Evolutionary conservation across 2,329 filamentous ascomycete genomes (phyloP).

Genomic region (Beauveria caledonica): DNA sequence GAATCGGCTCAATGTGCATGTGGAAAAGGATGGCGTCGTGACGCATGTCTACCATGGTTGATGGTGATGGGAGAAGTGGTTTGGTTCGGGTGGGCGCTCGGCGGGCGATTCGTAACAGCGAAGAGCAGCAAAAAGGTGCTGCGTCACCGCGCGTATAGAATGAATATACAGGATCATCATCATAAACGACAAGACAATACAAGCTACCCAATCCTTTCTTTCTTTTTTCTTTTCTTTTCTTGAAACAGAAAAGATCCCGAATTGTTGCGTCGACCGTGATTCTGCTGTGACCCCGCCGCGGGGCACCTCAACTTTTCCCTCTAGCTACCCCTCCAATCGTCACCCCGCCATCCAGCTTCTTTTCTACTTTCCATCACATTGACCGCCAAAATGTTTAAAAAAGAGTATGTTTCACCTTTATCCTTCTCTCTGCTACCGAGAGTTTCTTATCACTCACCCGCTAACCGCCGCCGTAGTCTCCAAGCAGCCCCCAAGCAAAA

Average conservation of each 20-base stretch:
- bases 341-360: constrained; percentile 13
- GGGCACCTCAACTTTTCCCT: constrained; percentile 14
- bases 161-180: no score
- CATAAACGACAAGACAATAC: no score
- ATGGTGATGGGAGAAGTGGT: constrained; percentile 37
- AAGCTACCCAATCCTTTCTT: neutral
- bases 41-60: constrained; percentile 50
- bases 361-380: constrained; percentile 9
- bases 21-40: constrained; percentile 53
- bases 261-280: neutral
- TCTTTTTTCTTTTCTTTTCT: neutral
- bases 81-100: neutral
- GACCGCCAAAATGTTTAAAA: constrained; percentile 71
- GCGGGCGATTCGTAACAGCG: neutral
- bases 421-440: neutral
- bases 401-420: constrained; percentile 55
- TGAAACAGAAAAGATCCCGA: no score
- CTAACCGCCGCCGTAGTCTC: constrained; percentile 47
- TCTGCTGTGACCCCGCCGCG: constrained; percentile 13
- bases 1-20: constrained; percentile 49
- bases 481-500: constrained; percentile 77
- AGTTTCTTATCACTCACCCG: neutral
- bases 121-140: neutral
- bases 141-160: neutral
- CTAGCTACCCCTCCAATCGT: neutral